Evolutionary conservation across 2,329 filamentous ascomycete genomes (phyloP).

Genomic region (Cladosporium oxysporum): DNA sequence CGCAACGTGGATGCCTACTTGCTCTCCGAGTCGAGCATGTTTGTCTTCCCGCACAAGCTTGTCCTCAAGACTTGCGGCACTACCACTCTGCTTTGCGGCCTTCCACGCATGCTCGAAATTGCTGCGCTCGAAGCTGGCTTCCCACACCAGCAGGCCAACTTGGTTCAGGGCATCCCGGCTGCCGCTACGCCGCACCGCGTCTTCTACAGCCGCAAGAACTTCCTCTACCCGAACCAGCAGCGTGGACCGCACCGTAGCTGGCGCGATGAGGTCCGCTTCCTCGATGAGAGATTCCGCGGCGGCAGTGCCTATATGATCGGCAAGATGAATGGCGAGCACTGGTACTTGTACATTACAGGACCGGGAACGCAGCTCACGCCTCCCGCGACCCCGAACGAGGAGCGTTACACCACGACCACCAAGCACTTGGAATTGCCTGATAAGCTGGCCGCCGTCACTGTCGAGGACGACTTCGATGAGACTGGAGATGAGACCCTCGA

Average conservation of each 20-base stretch:
- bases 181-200: slow-evolving; percentile 90
- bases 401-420: slow-evolving; percentile 58
- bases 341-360: slow-evolving; percentile 96
- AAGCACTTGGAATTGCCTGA: slow-evolving; percentile 61
- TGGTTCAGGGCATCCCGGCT: slow-evolving; percentile 66
- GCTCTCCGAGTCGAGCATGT: slow-evolving; percentile 99
- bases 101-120: slow-evolving; percentile 89
- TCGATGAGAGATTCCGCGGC: slow-evolving; percentile 87
- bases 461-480: slow-evolving; percentile 60
- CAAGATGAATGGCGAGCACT: slow-evolving; percentile 99
- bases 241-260: slow-evolving; percentile 94
- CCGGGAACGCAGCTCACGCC: slow-evolving; percentile 79
- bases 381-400: slow-evolving; percentile 68
- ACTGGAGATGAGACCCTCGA: slow-evolving; percentile 77
- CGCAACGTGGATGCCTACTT: slow-evolving; percentile 95
- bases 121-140: slow-evolving; percentile 88
- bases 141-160: slow-evolving; percentile 70
- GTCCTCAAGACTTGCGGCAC: slow-evolving; percentile 98
- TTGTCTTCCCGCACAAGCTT: slow-evolving; percentile 99
- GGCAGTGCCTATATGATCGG: slow-evolving; percentile 99
- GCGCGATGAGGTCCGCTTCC: slow-evolving; percentile 89
- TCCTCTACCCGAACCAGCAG: slow-evolving; percentile 92
- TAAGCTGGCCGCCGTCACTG: slow-evolving; percentile 44
- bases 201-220: slow-evolving; percentile 99
- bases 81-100: slow-evolving; percentile 85